Conservation (phyloP, 495 filamentous ascomycete species). For the Symbiotaphrina buchneri region DNA sequence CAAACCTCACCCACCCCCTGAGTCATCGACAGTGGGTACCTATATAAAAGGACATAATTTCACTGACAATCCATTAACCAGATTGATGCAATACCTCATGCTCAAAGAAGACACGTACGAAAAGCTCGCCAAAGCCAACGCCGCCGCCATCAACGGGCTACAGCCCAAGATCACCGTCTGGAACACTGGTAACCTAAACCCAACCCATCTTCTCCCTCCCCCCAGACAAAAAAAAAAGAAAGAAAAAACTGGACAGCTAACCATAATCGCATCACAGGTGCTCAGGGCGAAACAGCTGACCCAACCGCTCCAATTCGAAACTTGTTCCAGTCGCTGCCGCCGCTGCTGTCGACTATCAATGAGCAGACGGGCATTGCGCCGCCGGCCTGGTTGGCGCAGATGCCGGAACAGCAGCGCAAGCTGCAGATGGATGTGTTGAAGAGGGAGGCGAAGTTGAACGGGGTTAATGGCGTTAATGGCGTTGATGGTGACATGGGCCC, state of each 20-base stretch:
- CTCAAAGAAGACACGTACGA: constrained; percentile 44
- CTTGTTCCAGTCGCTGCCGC: constrained; percentile 57
- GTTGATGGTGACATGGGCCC: no score
- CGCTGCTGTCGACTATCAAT: constrained; percentile 57
- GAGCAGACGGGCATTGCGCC: constrained; percentile 63
- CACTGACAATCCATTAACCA: background rate
- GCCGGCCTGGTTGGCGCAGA: constrained; percentile 41
- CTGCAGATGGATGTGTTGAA: no score
- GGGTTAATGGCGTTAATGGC: no score
- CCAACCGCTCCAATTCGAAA: constrained; percentile 25
- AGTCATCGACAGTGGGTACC: no score
- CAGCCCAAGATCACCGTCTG: constrained; percentile 75
- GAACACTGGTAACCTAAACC: constrained; percentile 38
- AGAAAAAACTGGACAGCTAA: constrained; percentile 12
- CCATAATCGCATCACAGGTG: constrained; percentile 6
- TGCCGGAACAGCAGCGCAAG: constrained; percentile 12
- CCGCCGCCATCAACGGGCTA: constrained; percentile 46
- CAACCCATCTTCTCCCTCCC: no score
- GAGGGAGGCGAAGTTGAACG: no score
- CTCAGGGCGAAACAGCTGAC: background rate
- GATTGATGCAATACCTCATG: constrained; percentile 49
- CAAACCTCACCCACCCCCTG: no score
- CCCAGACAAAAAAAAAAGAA: no score
- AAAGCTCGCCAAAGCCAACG: constrained; percentile 44
- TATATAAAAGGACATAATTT: no score